phyloP scores from a whole-genome alignment of 1,284 basidiomycete genomes.

The Irpex sp. region DNA sequence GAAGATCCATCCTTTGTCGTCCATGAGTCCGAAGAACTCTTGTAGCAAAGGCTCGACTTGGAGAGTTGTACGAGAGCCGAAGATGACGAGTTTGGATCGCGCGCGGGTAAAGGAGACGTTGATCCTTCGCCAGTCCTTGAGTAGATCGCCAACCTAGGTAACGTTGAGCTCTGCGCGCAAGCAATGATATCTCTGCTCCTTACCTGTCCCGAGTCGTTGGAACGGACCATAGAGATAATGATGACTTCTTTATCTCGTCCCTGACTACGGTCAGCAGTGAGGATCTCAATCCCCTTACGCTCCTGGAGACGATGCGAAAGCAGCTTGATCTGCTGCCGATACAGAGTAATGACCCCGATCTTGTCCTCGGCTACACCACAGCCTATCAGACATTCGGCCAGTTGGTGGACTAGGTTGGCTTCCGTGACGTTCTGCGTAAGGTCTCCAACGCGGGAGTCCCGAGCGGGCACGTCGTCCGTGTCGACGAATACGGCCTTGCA shows the following conservation, averaged over 20 bases:
- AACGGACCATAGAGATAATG: constrained; percentile 88
- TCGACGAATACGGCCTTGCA: constrained; percentile 90
- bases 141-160: constrained; percentile 77
- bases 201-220: constrained; percentile 72
- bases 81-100: constrained; percentile 81
- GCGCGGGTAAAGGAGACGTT: constrained; percentile 97
- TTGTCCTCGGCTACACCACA: constrained; percentile 66
- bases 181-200: constrained; percentile 22
- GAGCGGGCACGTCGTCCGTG: constrained; percentile 75
- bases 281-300: constrained; percentile 67
- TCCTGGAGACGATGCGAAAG: constrained; percentile 53
- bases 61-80: constrained; percentile 80
- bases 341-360: constrained; percentile 87
- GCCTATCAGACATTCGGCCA: constrained; percentile 58
- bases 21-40: constrained; percentile 75
- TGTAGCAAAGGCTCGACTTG: constrained; percentile 52
- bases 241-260: constrained; percentile 96
- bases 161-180: neutral
- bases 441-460: constrained; percentile 79
- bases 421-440: constrained; percentile 87
- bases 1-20: constrained; percentile 65
- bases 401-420: constrained; percentile 57
- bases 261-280: constrained; percentile 94
- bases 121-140: constrained; percentile 92
- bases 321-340: constrained; percentile 93